Conservation (phyloP, 208 protist species). For the Trypanosomatidae sp. region DNA sequence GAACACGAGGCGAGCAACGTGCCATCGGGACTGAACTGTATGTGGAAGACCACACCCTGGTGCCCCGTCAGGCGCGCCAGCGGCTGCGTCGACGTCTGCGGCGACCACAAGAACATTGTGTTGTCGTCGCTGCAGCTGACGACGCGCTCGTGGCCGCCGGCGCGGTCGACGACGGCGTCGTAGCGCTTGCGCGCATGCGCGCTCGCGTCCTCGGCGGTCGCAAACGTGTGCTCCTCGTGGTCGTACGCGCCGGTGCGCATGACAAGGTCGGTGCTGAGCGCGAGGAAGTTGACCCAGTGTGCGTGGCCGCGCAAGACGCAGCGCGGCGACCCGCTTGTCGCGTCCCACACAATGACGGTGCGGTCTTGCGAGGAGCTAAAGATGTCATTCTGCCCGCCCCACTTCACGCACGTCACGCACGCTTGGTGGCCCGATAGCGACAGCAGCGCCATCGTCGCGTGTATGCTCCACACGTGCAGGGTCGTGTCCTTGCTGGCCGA, state of each 20-base stretch:
- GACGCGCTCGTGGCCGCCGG: constrained; percentile 74
- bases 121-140: constrained; percentile 96
- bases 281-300: constrained; percentile 99
- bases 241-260: constrained; percentile 93
- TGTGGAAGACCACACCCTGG: constrained; percentile 90
- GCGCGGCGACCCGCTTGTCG: constrained; percentile 38
- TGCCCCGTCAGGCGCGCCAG: constrained; percentile 90
- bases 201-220: constrained; percentile 26
- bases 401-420: constrained; percentile 94
- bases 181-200: constrained; percentile 66
- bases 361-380: constrained; percentile 95
- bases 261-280: constrained; percentile 96
- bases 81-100: constrained; percentile 64
- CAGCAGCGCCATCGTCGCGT: constrained; percentile 39
- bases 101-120: constrained; percentile 96
- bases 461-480: constrained; percentile 83
- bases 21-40: constrained; percentile 96
- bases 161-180: constrained; percentile 49
- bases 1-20: constrained; percentile 93
- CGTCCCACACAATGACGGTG: constrained; percentile 94
- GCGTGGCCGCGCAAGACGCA: constrained; percentile 92
- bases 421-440: constrained; percentile 93
- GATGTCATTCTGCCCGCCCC: constrained; percentile 91
- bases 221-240: constrained; percentile 74
- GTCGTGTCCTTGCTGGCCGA: constrained; percentile 90